phyloP scores from a whole-genome alignment of 2,329 filamentous ascomycete genomes.

The Clarireedia sp. region DNA sequence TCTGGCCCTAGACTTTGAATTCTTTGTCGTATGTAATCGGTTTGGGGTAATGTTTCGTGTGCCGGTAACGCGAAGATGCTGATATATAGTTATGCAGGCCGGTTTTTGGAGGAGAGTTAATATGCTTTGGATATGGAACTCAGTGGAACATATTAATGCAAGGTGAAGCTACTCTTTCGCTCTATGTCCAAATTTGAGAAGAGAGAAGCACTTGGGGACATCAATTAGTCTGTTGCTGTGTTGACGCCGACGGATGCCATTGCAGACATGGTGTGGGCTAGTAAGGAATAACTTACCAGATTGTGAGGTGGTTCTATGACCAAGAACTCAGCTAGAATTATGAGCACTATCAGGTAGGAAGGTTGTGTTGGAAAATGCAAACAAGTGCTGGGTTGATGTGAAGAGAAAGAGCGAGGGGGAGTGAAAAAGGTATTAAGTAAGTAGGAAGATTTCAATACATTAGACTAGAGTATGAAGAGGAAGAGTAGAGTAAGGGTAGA shows the following conservation, averaged over 20 bases:
- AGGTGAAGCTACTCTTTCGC: neutral
- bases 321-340: too few species aligned
- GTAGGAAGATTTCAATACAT: neutral
- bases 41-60: neutral
- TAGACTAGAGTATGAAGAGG: neutral
- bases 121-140: neutral
- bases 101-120: neutral
- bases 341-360: too few species aligned
- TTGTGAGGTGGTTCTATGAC: too few species aligned
- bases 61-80: neutral
- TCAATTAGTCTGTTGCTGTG: neutral
- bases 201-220: neutral
- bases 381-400: neutral
- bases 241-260: neutral
- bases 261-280: too few species aligned
- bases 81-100: neutral
- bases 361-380: neutral
- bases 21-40: neutral
- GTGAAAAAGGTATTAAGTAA: neutral
- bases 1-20: neutral
- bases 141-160: slow-evolving; percentile 4
- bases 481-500: neutral
- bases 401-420: slow-evolving; percentile 6
- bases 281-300: too few species aligned
- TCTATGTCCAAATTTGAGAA: slow-evolving; percentile 3